Evolutionary conservation across 1,139 yeast genomes (phyloP).

Genomic region (Yamadazyma dendronema): DNA sequence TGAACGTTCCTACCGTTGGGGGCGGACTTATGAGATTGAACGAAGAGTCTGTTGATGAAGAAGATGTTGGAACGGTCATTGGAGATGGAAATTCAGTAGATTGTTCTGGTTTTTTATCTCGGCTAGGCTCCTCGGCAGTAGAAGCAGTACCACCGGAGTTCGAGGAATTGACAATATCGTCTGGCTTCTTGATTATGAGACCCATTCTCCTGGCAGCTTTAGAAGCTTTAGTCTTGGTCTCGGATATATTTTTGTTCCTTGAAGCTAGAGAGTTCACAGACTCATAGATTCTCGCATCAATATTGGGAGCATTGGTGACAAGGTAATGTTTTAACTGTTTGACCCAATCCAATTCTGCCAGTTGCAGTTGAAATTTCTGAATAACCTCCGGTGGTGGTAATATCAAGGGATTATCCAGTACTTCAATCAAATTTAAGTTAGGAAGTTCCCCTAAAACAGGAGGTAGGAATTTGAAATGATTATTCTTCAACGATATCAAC

Average conservation of each 20-base stretch:
- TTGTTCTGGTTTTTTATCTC: constrained; percentile 8
- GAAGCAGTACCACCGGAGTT: not conserved
- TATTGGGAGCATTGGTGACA: constrained; percentile 24
- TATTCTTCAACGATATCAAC: constrained; percentile 63
- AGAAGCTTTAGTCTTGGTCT: constrained; percentile 57
- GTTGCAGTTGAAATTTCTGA: constrained; percentile 33
- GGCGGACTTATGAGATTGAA: constrained; percentile 19
- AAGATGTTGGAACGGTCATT: constrained; percentile 19
- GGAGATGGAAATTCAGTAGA: constrained; percentile 15
- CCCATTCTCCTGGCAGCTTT: constrained; percentile 67
- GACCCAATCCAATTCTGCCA: constrained; percentile 54
- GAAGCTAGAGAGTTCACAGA: constrained; percentile 21
- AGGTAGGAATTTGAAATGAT: constrained; percentile 58
- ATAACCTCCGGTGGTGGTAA: constrained; percentile 46
- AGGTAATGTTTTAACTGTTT: constrained; percentile 48
- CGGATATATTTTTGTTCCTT: constrained; percentile 58
- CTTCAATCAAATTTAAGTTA: constrained; percentile 60
- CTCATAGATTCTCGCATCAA: constrained; percentile 25
- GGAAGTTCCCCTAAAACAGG: constrained; percentile 53
- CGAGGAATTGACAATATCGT: constrained; percentile 15
- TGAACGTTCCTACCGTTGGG: constrained; percentile 19
- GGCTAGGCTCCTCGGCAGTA: constrained; percentile 4
- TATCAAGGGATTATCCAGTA: constrained; percentile 65
- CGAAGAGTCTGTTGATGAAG: constrained; percentile 26
- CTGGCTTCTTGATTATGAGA: constrained; percentile 50